Conservation (phyloP, 1,284 basidiomycete species). For the Sutorius eximius region DNA sequence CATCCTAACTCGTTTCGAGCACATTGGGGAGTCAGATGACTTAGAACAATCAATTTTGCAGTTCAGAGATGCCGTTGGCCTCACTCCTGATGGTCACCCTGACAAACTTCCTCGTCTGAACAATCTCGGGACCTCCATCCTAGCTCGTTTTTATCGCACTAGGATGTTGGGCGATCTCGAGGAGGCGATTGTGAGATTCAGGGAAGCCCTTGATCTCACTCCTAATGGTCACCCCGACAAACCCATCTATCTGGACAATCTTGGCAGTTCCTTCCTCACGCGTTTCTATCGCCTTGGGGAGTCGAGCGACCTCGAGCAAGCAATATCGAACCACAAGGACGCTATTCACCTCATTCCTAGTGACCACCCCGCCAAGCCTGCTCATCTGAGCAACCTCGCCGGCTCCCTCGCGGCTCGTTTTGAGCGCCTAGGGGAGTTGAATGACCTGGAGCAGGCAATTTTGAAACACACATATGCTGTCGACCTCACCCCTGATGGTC, state of each 20-base stretch:
- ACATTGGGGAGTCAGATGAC: not conserved
- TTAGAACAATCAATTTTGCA: not conserved
- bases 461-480: not conserved
- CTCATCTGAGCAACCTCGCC: too few relatives aligned
- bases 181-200: too few relatives aligned
- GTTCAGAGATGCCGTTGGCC: not conserved
- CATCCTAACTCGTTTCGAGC: not conserved
- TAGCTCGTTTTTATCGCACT: too few relatives aligned
- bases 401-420: not conserved
- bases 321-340: too few relatives aligned
- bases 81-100: not conserved
- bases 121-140: not conserved
- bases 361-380: too few relatives aligned
- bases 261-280: not conserved
- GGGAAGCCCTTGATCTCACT: not conserved
- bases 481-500: not conserved
- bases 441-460: conserved; percentile 1
- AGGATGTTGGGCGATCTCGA: too few relatives aligned
- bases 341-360: too few relatives aligned
- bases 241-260: not conserved
- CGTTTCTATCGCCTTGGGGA: not conserved
- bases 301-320: too few relatives aligned
- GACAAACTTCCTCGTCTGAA: not conserved
- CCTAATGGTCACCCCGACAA: not conserved
- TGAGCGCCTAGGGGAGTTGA: not conserved